phyloP scores from a whole-genome alignment of 202 grass and related monocot species.

The Dendrocalamus latiflorus region DNA sequence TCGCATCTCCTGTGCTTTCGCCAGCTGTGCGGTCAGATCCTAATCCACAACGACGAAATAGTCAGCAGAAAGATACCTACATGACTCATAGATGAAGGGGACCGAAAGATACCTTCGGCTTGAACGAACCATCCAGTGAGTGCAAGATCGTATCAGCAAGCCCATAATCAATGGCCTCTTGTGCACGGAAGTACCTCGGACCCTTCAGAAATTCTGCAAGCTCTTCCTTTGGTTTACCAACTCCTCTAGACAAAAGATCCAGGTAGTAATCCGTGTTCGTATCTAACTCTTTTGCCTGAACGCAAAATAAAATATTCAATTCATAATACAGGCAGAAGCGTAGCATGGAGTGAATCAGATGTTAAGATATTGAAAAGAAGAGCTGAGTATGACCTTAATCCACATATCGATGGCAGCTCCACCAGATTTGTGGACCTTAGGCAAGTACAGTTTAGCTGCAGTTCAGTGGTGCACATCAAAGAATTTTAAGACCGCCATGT shows the following conservation, averaged over 20 bases:
- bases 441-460: conserved; percentile 84
- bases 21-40: too few species aligned
- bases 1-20: too few species aligned
- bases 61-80: too few species aligned
- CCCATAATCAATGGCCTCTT: conserved; percentile 79
- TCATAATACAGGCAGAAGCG: neutral
- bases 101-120: conserved; percentile 57
- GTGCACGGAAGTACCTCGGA: conserved; percentile 61
- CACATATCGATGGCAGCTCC: conserved; percentile 92
- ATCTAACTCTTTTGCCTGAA: conserved; percentile 82
- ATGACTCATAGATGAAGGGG: too few species aligned
- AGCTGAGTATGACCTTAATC: conserved; percentile 53
- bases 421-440: conserved; percentile 73
- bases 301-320: conserved; percentile 2
- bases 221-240: conserved; percentile 78
- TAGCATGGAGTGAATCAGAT: neutral
- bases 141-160: conserved; percentile 72
- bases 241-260: conserved; percentile 54
- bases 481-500: neutral
- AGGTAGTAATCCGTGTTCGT: conserved; percentile 73
- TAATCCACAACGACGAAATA: too few species aligned
- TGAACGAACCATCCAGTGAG: conserved; percentile 55
- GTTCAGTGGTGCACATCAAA: conserved; percentile 6
- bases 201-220: conserved; percentile 60
- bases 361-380: neutral